Evolutionary conservation across 257 asterid genomes (phyloP).

Genomic region (Salvia miltiorrhiza): DNA sequence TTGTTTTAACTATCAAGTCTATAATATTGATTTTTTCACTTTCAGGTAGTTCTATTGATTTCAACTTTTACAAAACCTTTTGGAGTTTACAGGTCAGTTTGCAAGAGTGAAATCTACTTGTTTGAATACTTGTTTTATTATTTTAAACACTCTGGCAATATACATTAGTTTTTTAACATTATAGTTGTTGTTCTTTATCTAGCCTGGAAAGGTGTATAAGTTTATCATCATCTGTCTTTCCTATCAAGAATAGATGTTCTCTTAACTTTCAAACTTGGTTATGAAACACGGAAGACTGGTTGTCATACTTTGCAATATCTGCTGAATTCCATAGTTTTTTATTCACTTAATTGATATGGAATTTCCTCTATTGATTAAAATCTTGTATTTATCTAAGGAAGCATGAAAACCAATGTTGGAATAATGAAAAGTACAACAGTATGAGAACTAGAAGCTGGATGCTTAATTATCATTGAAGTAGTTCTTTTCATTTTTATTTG

Average conservation of each 20-base stretch:
- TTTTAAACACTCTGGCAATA: background rate
- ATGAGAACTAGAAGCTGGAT: background rate
- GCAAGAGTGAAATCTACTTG: background rate
- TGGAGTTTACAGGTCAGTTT: conserved; percentile 96
- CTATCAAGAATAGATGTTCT: background rate
- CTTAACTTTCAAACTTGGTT: background rate
- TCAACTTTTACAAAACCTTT: conserved; percentile 94
- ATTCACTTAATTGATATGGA: background rate
- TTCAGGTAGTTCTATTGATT: conserved; percentile 87
- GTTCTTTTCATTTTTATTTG: background rate
- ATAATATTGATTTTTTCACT: conserved; percentile 26
- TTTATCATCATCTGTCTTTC: background rate
- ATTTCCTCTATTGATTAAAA: background rate
- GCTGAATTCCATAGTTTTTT: background rate
- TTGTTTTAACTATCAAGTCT: background rate
- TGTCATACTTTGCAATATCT: background rate
- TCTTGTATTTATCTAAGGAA: background rate
- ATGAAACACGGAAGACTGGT: background rate
- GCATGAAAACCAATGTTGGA: background rate
- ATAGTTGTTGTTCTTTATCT: background rate
- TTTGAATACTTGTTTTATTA: background rate
- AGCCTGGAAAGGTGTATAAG: background rate
- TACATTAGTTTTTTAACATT: conserved; percentile 8
- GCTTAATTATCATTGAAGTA: background rate
- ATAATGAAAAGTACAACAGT: background rate